phyloP scores from a whole-genome alignment of 345 rosid species.

The Sonneratia alba region DNA sequence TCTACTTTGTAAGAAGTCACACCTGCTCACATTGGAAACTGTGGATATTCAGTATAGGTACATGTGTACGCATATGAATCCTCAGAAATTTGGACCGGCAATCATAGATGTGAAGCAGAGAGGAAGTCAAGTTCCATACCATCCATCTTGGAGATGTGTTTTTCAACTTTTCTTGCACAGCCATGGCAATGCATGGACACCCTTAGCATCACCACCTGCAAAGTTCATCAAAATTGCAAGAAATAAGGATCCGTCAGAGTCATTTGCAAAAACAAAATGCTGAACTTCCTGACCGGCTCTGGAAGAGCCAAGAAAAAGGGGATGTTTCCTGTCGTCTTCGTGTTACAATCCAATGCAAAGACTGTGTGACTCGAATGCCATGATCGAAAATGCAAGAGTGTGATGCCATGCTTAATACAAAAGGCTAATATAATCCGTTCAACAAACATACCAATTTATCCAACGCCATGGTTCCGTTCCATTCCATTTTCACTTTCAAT shows the following conservation, averaged over 20 bases:
- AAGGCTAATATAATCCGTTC: background rate
- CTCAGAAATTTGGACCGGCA: background rate
- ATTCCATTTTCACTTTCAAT: too few species aligned
- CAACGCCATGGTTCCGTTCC: background rate
- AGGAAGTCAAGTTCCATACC: conserved; percentile 30
- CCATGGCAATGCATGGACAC: conserved; percentile 94
- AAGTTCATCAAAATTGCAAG: background rate
- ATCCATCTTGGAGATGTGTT: conserved; percentile 75
- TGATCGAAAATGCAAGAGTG: too few species aligned
- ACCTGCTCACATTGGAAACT: conserved; percentile 31
- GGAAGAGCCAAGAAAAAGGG: background rate
- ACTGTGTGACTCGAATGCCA: background rate
- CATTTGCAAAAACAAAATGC: background rate
- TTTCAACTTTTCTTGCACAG: conserved; percentile 90
- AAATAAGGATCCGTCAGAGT: background rate
- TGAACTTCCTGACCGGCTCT: background rate
- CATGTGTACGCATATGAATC: too few species aligned
- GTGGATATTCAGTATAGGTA: background rate
- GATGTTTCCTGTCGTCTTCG: background rate
- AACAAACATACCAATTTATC: background rate
- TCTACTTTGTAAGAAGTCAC: conserved; percentile 87
- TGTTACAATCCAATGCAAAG: background rate
- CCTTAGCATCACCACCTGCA: conserved; percentile 80
- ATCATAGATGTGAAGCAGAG: background rate
- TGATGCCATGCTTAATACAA: background rate